Base-by-base conservation (phyloP, 768 basidiomycete species). In the Serpula lacrymans region DNA sequence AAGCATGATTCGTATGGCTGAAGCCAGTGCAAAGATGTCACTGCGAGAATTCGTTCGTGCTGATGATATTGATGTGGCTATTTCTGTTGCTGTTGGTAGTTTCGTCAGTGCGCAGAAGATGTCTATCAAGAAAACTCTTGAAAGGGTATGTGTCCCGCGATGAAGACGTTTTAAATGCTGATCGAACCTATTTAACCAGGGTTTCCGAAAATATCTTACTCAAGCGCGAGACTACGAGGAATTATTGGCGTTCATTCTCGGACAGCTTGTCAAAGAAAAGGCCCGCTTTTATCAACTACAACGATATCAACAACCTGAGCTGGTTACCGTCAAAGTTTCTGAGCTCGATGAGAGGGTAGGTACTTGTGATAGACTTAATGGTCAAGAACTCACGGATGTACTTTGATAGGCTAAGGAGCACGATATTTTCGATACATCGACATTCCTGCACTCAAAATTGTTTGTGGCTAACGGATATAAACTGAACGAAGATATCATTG, bases 1-100 rank as follows among this genome's bases (percentile, higher is more conserved):
- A 68, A 95, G 92, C 59, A 96, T 96, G 89, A 98, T 99, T 65
- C 85, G 96, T 28, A 98, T 98, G 95, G 79, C 91, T 3, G 96
- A 99, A 64, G 95, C 96, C 11, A 92, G 88, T 56, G 96, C 96
- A 17, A 96, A 95, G 72, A 98, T 99, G 96, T 83, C 94, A 35
- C 69, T 99, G 47, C 77, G 96, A 39, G 95, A 98, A 64, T 97
- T 91, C 55, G 96, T 98, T 23, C 79, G 96, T 33, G 73, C 84
- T 27, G 96, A 98, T 60, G 96, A 99, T 59, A 92, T 99, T 52
- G 93, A 99, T 61, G 69, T 98, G 37, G 95, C 96, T 2, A 98
- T 99, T 47, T 91, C 91, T 53, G 94, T 97, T 34, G 88, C 91
- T 3, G 82, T 99, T 21, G 84, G 84, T 38, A 93, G 89, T 66